A percentile compares a stretch with the other conserved stretches of the same genome.
Evolutionary conservation across 2,329 filamentous ascomycete species (phyloP).

Genomic region (Stenocarpella maydis): DNA sequence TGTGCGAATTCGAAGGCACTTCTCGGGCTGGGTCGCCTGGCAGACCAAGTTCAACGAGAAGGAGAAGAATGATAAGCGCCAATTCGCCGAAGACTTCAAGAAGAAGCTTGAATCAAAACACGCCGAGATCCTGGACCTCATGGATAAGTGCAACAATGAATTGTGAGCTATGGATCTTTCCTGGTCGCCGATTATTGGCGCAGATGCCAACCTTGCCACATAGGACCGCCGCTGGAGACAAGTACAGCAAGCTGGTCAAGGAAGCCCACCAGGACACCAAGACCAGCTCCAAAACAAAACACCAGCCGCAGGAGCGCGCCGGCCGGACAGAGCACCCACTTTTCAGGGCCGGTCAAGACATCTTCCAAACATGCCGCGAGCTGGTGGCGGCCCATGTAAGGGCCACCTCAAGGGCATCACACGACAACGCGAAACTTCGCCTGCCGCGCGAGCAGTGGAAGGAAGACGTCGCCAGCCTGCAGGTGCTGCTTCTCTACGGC

Average conservation of each 20-base stretch:
- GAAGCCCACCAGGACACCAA: background rate
- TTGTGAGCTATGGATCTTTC: constrained; percentile 40
- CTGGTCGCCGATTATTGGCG: background rate
- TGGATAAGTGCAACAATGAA: constrained; percentile 40
- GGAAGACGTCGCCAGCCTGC: constrained; percentile 45
- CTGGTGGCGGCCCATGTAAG: constrained; percentile 44
- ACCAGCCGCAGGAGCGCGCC: background rate
- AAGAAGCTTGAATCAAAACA: constrained; percentile 27
- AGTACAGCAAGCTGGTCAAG: constrained; percentile 27
- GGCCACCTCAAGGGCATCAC: constrained; percentile 40
- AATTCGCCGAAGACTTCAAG: constrained; percentile 37
- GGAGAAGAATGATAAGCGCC: constrained; percentile 36
- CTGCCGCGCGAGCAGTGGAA: constrained; percentile 44
- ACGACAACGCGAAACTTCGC: constrained; percentile 36
- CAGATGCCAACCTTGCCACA: background rate
- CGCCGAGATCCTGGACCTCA: constrained; percentile 37
- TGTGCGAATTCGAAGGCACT: constrained; percentile 5
- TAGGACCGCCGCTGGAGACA: constrained; percentile 21
- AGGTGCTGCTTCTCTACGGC: constrained; percentile 44
- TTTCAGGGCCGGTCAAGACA: constrained; percentile 38
- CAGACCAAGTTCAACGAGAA: constrained; percentile 37
- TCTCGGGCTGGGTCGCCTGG: constrained; percentile 30
- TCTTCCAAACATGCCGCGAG: constrained; percentile 38
- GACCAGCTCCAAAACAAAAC: background rate
- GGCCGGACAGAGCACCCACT: constrained; percentile 37